These are phyloP conservation scores for Aspergillus olivimuriae DNA, from an alignment of 495 filamentous ascomycete species.

Conservation along the genomic window DNA sequence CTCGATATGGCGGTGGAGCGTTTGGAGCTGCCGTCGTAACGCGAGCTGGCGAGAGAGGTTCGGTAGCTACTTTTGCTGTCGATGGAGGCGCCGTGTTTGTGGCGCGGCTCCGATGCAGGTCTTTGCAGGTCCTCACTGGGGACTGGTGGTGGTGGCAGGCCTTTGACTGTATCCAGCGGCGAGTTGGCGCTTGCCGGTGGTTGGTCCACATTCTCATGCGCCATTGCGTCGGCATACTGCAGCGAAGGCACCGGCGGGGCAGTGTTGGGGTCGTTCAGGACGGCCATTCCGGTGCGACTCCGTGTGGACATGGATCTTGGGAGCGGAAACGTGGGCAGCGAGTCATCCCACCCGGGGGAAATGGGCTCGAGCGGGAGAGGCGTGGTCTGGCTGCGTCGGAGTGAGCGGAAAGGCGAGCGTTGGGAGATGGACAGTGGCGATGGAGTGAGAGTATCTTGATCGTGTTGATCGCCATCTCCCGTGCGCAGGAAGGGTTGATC, in stretches of 20 bases:
- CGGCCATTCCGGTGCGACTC: slow-evolving; percentile 13
- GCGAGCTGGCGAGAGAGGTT: slow-evolving; percentile 38
- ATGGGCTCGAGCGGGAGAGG: slow-evolving; percentile 37
- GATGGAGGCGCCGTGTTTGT: slow-evolving; percentile 28
- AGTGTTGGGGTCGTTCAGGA: slow-evolving; percentile 5
- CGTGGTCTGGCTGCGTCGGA: slow-evolving; percentile 40
- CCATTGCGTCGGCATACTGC: slow-evolving; percentile 5
- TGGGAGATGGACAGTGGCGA: slow-evolving; percentile 46
- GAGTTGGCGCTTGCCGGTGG: slow-evolving; percentile 6
- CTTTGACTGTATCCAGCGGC: slow-evolving; percentile 13
- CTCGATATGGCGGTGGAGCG: slow-evolving; percentile 27
- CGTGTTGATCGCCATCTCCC: slow-evolving; percentile 53
- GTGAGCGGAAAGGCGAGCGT: slow-evolving; percentile 34
- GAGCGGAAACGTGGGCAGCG: slow-evolving; percentile 57
- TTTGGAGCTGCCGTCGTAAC: slow-evolving; percentile 27
- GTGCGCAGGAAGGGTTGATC: slow-evolving; percentile 56
- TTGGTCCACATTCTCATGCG: not conserved
- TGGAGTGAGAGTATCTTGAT: slow-evolving; percentile 40
- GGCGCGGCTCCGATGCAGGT: slow-evolving; percentile 5
- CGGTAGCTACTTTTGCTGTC: slow-evolving; percentile 42
- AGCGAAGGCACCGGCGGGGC: slow-evolving; percentile 18
- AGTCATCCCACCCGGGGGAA: slow-evolving; percentile 46
- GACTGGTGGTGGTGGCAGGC: slow-evolving; percentile 24
- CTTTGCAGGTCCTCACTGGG: slow-evolving; percentile 14
- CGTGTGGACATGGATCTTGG: slow-evolving; percentile 31